Percentiles rank a stretch among this genome's conserved stretches.
Conservation (phyloP, 2,329 filamentous ascomycete species). For the Cladosporium sp. region DNA sequence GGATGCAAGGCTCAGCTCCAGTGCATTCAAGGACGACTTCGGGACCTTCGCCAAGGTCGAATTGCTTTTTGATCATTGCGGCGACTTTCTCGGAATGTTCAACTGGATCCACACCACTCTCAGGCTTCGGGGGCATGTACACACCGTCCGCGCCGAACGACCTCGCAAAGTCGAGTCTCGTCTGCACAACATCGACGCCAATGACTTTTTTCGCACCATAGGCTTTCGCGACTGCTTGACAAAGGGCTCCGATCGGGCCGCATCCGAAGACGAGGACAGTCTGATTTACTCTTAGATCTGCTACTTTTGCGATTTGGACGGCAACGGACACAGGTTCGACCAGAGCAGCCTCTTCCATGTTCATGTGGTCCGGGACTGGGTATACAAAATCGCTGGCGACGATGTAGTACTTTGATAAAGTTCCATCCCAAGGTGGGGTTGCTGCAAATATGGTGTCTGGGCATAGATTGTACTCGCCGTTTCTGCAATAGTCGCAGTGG, state of each 20-base stretch:
- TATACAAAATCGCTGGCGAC: constrained; percentile 46
- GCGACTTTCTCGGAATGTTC: constrained; percentile 29
- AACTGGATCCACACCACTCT: constrained; percentile 32
- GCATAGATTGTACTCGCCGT: constrained; percentile 22
- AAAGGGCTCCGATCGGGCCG: constrained; percentile 59
- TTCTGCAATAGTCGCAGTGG: constrained; percentile 19
- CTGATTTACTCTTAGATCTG: constrained; percentile 19
- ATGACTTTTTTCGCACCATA: constrained; percentile 53
- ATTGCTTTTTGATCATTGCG: constrained; percentile 18
- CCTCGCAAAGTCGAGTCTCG: constrained; percentile 52
- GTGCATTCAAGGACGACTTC: constrained; percentile 78
- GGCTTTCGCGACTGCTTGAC: constrained; percentile 52
- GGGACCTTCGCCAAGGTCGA: constrained; percentile 48
- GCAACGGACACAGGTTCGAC: constrained; percentile 52
- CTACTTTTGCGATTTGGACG: constrained; percentile 36
- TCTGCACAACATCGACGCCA: constrained; percentile 42
- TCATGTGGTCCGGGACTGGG: constrained; percentile 40
- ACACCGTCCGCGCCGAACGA: constrained; percentile 36
- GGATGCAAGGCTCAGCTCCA: constrained; percentile 74
- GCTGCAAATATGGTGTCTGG: constrained; percentile 21
- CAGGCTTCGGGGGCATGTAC: constrained; percentile 27
- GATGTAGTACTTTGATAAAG: constrained; percentile 46
- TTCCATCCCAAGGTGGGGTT: constrained; percentile 33
- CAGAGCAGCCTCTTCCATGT: constrained; percentile 48
- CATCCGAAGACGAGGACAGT: constrained; percentile 54